Evolutionary conservation across 176 grass and related monocot genomes (phyloP).

Genomic region (Luzula sylvatica): DNA sequence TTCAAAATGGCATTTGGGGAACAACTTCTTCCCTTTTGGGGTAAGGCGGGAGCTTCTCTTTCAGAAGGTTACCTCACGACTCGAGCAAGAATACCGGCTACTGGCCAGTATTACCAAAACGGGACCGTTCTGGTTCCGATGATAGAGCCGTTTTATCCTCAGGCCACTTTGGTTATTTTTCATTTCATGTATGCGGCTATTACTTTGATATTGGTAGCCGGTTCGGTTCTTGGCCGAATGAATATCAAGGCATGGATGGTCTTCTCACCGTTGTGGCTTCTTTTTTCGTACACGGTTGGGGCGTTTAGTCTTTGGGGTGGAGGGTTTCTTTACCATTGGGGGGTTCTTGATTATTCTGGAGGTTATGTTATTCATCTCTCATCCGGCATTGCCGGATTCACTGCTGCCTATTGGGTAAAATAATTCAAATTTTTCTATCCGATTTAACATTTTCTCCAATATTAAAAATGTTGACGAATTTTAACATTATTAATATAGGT

Average conservation of each 20-base stretch:
- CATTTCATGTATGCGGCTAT: slow-evolving; percentile 59
- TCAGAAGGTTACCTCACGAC: slow-evolving; percentile 31
- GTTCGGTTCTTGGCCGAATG: slow-evolving; percentile 61
- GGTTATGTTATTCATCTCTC: slow-evolving; percentile 34
- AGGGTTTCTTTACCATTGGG: slow-evolving; percentile 67
- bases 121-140: slow-evolving; percentile 29
- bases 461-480: neutral
- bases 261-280: slow-evolving; percentile 55
- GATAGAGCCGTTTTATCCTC: slow-evolving; percentile 55
- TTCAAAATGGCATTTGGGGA: slow-evolving; percentile 76
- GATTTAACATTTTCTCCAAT: neutral
- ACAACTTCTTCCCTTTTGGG: slow-evolving; percentile 63
- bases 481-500: slow-evolving; percentile 27
- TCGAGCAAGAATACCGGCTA: slow-evolving; percentile 42
- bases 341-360: slow-evolving; percentile 27
- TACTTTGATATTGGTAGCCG: slow-evolving; percentile 66
- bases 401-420: slow-evolving; percentile 33
- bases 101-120: slow-evolving; percentile 25
- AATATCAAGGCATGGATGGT: slow-evolving; percentile 83
- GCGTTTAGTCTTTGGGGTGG: slow-evolving; percentile 76
- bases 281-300: slow-evolving; percentile 61
- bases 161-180: slow-evolving; percentile 60
- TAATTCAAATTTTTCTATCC: neutral
- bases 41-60: slow-evolving; percentile 37
- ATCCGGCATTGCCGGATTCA: slow-evolving; percentile 27